Base-by-base conservation (phyloP, 768 basidiomycete genomes). In the Russula foetens region DNA sequence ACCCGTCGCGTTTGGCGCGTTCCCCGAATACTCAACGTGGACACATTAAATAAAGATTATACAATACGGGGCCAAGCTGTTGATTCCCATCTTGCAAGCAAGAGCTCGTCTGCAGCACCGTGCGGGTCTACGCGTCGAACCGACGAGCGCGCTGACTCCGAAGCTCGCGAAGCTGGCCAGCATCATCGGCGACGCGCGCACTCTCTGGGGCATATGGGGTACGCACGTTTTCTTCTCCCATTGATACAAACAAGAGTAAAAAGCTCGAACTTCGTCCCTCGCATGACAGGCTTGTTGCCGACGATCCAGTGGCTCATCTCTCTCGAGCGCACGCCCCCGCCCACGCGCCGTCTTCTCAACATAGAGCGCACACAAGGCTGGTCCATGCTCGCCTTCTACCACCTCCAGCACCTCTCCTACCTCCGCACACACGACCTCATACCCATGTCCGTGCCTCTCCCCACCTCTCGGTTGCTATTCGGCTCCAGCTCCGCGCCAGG, bases 141-240 rank as follows among this genome's bases (percentile, higher is more conserved):
- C 85, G 1, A 76, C 71, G 31, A 90, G 88, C 67, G 60, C 68
- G n/a, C 71, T 75, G 17, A 84, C 87, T 2, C 73, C 74, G 5
- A 76, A 79, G 11, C 78, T 82, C 53, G 68, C 74, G 19, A 86
- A 82, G 63, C 73, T 91, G 28, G 79, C 77, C 0, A 73, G 76
- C 45, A 68, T 82, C 5, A 74, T 92, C 11, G 73, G 83, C 43
- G 85, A 90, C 70, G 85, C 88, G 0, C 79, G 88, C 56, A 88
- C 79, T 60, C 71, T 92, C 21, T 89, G 86, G 77, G 79, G 90
- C 64, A 77, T 91, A 65, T 91, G 88, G 85, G 90, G 90, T 89
- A 67, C 69, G 82, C 44, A 29, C 39, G 17, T 17, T n/a, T 24
- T 8, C 58, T 8, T 19, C 64, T 14, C 31, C 11, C n/a, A n/a